These are phyloP conservation scores for Prunus armeniaca DNA, from an alignment of 306 rosid species.

Conservation along the genomic window DNA sequence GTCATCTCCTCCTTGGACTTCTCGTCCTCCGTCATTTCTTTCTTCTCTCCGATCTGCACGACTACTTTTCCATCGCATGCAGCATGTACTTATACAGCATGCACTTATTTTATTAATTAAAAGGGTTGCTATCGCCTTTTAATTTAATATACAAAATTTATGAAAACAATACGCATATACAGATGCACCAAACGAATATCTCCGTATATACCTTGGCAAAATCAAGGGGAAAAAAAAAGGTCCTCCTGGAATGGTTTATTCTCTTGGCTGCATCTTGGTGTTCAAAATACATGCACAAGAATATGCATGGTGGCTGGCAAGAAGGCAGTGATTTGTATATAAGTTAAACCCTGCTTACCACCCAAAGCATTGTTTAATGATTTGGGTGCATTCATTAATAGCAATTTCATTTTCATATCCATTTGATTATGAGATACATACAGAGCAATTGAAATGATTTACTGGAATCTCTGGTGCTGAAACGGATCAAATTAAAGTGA, in stretches of 20 bases:
- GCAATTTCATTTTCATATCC: not conserved
- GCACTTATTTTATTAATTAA: not conserved
- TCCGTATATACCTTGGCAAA: not conserved
- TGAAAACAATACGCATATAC: not conserved
- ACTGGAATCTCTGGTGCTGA: too few relatives aligned
- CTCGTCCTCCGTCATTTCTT: not conserved
- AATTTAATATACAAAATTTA: not conserved
- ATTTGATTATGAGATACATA: too few relatives aligned
- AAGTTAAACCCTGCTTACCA: not conserved
- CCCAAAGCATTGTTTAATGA: not conserved
- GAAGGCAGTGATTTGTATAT: not conserved
- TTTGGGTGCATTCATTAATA: not conserved
- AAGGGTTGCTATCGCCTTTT: not conserved
- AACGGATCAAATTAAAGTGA: too few relatives aligned
- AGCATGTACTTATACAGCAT: not conserved
- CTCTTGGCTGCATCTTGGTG: not conserved
- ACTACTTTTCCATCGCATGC: not conserved
- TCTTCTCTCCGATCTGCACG: not conserved
- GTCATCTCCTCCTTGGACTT: constrained; percentile 1
- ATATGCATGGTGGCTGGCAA: not conserved
- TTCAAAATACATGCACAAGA: not conserved
- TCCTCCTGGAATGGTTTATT: not conserved
- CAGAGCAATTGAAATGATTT: too few relatives aligned
- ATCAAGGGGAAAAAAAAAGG: not conserved
- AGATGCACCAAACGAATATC: not conserved